A percentile compares a stretch with the other conserved stretches of the same genome.
These are phyloP conservation scores for Conticribra weissflogii DNA, from an alignment of 108 stramenopile genomes.

Conservation along the genomic window DNA sequence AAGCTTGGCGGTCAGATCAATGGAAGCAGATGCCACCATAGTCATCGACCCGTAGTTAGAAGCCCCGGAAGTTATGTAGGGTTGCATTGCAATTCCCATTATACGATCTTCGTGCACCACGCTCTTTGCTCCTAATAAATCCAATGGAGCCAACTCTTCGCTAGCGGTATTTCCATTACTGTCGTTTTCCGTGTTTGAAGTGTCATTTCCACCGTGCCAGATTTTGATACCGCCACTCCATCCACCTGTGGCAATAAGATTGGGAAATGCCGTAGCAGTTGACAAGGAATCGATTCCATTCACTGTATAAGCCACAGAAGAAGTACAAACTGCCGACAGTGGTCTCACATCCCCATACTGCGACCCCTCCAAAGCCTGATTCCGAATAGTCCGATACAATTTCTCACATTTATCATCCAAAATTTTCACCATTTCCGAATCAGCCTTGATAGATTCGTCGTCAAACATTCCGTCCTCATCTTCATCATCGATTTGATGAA, in stretches of 20 bases:
- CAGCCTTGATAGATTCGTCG: conserved; percentile 31
- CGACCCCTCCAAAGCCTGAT: conserved; percentile 75
- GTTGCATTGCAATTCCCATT: conserved; percentile 77
- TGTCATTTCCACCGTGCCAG: conserved; percentile 83
- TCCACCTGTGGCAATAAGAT: conserved; percentile 85
- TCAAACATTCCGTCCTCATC: conserved; percentile 35
- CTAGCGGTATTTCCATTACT: background rate
- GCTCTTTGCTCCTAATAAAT: conserved; percentile 59
- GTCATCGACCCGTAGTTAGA: conserved; percentile 22
- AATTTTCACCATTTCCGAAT: conserved; percentile 42
- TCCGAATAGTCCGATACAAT: conserved; percentile 60
- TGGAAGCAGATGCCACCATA: conserved; percentile 79
- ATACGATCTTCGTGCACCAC: conserved; percentile 87
- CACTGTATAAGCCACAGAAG: conserved; percentile 37
- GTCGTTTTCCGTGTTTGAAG: conserved; percentile 2
- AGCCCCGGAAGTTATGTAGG: conserved; percentile 33
- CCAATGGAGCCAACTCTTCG: conserved; percentile 49
- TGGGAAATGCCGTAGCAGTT: conserved; percentile 24
- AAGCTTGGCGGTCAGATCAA: conserved; percentile 83
- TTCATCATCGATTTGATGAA: conserved; percentile 39
- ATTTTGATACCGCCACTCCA: conserved; percentile 91
- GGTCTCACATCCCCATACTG: conserved; percentile 84
- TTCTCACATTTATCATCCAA: conserved; percentile 63
- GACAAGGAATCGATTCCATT: conserved; percentile 1
- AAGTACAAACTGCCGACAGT: conserved; percentile 65